Evolutionary conservation across 2,329 filamentous ascomycete species (phyloP).

Genomic region (Allantophomopsis cytisporea): DNA sequence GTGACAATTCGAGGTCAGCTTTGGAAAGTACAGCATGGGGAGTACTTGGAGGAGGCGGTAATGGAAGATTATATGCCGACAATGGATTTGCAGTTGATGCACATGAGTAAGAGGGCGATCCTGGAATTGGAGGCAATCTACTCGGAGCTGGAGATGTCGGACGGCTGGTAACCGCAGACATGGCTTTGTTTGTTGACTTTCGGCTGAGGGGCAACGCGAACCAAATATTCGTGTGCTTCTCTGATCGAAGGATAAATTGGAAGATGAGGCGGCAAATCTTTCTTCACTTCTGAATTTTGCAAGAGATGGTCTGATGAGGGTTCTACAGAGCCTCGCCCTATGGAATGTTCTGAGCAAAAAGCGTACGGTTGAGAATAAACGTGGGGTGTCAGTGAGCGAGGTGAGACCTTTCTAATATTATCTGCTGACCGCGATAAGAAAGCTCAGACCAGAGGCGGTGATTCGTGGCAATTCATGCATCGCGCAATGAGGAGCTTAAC

Average conservation of each 20-base stretch:
- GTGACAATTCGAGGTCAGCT: slow-evolving; percentile 47
- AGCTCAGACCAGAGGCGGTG: too few species aligned
- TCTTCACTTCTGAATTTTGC: background rate
- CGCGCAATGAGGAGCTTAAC: too few species aligned
- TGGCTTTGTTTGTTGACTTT: slow-evolving; percentile 6
- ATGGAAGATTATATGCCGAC: slow-evolving; percentile 42
- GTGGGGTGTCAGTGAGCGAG: too few species aligned
- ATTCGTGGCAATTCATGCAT: too few species aligned
- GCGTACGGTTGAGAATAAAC: too few species aligned
- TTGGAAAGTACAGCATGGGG: slow-evolving; percentile 46
- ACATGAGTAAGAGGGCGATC: slow-evolving; percentile 49
- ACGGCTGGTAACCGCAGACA: slow-evolving; percentile 6
- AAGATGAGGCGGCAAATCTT: background rate
- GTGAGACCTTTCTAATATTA: too few species aligned
- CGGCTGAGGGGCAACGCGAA: background rate
- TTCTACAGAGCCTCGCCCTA: too few species aligned
- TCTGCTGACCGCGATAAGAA: too few species aligned
- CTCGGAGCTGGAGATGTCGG: slow-evolving; percentile 36
- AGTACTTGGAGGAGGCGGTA: slow-evolving; percentile 45
- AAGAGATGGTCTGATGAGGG: slow-evolving; percentile 1
- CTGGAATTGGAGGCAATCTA: slow-evolving; percentile 44
- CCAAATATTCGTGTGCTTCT: background rate
- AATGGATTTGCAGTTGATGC: slow-evolving; percentile 48
- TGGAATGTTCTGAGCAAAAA: too few species aligned
- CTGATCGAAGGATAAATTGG: background rate